Evolutionary conservation across 257 asterid genomes (phyloP).

Genomic region (Nicotiana tomentosiformis): DNA sequence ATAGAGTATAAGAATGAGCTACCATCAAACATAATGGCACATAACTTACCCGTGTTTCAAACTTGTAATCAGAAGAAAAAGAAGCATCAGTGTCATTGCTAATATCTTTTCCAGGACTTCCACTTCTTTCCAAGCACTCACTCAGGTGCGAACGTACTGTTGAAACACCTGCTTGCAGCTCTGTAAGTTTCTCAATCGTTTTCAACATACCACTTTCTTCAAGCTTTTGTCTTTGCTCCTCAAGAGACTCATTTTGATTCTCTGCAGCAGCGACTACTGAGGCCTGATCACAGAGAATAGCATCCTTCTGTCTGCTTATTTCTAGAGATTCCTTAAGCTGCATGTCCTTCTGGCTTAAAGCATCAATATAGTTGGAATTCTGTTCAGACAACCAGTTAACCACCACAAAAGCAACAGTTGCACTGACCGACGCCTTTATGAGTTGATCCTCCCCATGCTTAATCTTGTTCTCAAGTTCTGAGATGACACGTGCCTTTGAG

Average conservation of each 20-base stretch:
- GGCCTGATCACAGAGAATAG: constrained; percentile 36
- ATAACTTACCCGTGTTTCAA: constrained; percentile 47
- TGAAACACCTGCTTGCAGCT: constrained; percentile 55
- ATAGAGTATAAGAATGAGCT: background rate
- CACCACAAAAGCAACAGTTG: constrained; percentile 69
- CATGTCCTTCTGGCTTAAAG: constrained; percentile 33
- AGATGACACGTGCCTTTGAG: constrained; percentile 33
- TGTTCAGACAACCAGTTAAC: constrained; percentile 67
- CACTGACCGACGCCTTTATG: constrained; percentile 57
- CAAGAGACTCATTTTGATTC: constrained; percentile 44
- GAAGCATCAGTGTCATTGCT: constrained; percentile 14
- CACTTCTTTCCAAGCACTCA: constrained; percentile 31
- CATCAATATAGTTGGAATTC: constrained; percentile 39
- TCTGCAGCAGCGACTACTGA: constrained; percentile 36
- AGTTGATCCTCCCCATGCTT: constrained; percentile 51
- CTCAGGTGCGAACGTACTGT: constrained; percentile 47
- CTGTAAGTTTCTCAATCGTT: constrained; percentile 54
- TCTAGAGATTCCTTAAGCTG: constrained; percentile 40
- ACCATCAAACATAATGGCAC: constrained; percentile 10
- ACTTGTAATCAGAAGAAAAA: constrained; percentile 20
- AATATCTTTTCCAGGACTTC: constrained; percentile 22
- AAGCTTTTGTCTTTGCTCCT: constrained; percentile 44
- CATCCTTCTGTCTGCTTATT: constrained; percentile 31
- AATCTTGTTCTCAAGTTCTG: constrained; percentile 45
- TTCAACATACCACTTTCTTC: constrained; percentile 41